Percentiles rank a stretch among this genome's conserved stretches.
These are phyloP conservation scores for Pythium utonaiense DNA, from an alignment of 352 stramenopile species.

Conservation along the genomic window DNA sequence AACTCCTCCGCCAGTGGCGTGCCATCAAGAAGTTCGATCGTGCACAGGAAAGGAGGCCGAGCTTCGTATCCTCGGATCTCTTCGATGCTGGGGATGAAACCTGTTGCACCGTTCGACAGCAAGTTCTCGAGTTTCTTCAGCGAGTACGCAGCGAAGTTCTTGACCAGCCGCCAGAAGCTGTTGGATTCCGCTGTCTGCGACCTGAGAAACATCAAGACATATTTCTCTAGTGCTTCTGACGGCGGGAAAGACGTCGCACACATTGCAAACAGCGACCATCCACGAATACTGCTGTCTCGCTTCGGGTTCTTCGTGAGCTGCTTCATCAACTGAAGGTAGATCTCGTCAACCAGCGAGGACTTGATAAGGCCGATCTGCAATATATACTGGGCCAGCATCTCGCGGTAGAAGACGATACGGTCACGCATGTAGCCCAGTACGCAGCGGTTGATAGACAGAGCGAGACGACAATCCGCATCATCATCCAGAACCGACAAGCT, in stretches of 20 bases:
- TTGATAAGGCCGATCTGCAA: conserved; percentile 89
- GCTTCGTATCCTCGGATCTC: conserved; percentile 93
- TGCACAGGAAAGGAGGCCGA: conserved; percentile 90
- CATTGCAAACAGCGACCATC: conserved; percentile 93
- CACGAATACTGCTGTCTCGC: conserved; percentile 86
- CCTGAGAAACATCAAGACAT: conserved; percentile 89
- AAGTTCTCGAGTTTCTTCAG: conserved; percentile 91
- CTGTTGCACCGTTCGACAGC: conserved; percentile 81
- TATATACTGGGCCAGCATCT: conserved; percentile 93
- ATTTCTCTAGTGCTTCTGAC: conserved; percentile 84
- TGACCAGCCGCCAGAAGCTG: conserved; percentile 72
- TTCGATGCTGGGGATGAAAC: conserved; percentile 92
- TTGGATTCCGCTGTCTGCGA: conserved; percentile 68
- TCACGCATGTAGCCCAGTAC: conserved; percentile 95
- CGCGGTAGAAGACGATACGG: conserved; percentile 91
- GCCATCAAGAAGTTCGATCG: conserved; percentile 92
- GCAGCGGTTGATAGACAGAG: conserved; percentile 89
- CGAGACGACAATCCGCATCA: conserved; percentile 36
- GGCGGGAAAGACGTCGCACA: conserved; percentile 90
- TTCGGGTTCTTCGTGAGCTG: conserved; percentile 91
- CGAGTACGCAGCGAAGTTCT: conserved; percentile 90
- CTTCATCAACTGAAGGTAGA: conserved; percentile 93
- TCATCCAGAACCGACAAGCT: conserved; percentile 63
- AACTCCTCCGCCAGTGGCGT: conserved; percentile 89
- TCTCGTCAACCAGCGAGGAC: conserved; percentile 89